Percentiles rank a stretch among this genome's conserved stretches.
These are phyloP conservation scores for Boletus rubescentipes DNA, from an alignment of 768 basidiomycete species.

Conservation along the genomic window DNA sequence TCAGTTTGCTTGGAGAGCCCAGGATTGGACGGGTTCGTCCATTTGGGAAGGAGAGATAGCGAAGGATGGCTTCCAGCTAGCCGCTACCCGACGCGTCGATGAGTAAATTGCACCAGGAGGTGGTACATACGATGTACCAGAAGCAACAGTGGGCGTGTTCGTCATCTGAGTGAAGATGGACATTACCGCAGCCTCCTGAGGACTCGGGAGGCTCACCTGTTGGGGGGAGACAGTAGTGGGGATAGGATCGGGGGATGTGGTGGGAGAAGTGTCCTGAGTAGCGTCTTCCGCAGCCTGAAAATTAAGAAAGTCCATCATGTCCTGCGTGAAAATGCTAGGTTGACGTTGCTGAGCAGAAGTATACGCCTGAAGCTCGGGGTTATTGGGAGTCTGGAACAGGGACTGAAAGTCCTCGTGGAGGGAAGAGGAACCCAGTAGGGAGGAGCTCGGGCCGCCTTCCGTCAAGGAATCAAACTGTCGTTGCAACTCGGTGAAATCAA, in stretches of 20 bases:
- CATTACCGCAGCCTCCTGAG: conserved; percentile 18
- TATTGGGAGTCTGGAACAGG: conserved; percentile 20
- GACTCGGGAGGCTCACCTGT: conserved; percentile 20
- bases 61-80: conserved; percentile 43
- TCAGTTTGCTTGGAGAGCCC: conserved; percentile 24
- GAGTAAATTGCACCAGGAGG: conserved; percentile 53
- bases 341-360: conserved; percentile 14
- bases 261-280: conserved; percentile 3
- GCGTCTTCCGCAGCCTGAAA: conserved; percentile 26
- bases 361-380: conserved; percentile 16
- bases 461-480: conserved; percentile 4
- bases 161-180: conserved; percentile 31
- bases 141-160: conserved; percentile 7
- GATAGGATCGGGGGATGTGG: background rate
- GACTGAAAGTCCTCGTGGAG: conserved; percentile 18
- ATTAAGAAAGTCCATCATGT: conserved; percentile 41
- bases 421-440: background rate
- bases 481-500: conserved; percentile 19
- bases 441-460: conserved; percentile 4
- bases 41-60: conserved; percentile 19
- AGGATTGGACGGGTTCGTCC: conserved; percentile 33
- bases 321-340: conserved; percentile 24
- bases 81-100: conserved; percentile 54
- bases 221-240: conserved; percentile 21
- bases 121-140: conserved; percentile 42